A percentile compares a stretch with the other conserved stretches of the same genome.
Conservation (phyloP, 495 filamentous ascomycete genomes). For the Xylaria bambusicola region DNA sequence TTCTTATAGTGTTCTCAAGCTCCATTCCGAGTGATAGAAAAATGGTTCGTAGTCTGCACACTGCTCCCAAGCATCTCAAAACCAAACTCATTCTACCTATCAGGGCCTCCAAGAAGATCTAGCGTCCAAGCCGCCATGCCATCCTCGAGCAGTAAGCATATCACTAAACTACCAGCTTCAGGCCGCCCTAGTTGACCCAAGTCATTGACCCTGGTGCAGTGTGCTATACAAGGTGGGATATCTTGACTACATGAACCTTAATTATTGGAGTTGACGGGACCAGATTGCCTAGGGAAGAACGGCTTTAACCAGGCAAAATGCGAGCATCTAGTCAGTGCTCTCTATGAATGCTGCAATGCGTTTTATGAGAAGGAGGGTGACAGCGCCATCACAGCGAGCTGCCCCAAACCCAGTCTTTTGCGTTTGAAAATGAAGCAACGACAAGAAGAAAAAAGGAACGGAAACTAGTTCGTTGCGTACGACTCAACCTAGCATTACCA, state of each 20-base stretch:
- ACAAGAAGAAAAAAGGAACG: constrained; percentile 43
- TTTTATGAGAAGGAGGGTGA: constrained; percentile 86
- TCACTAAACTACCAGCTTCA: constrained; percentile 26
- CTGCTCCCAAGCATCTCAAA: background rate
- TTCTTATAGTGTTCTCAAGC: background rate
- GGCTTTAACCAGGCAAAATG: constrained; percentile 89
- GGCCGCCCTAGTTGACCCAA: constrained; percentile 12
- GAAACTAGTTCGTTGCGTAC: too few relatives aligned
- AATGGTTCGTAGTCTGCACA: constrained; percentile 14
- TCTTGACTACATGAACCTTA: background rate
- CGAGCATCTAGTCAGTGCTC: constrained; percentile 74
- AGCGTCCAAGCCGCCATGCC: constrained; percentile 76
- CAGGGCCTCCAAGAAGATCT: constrained; percentile 66
- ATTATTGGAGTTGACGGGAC: constrained; percentile 24
- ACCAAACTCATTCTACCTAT: constrained; percentile 4
- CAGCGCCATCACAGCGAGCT: constrained; percentile 73
- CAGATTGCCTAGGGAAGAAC: constrained; percentile 82
- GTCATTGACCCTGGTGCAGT: constrained; percentile 48
- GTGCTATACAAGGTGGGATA: constrained; percentile 80
- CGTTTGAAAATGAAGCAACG: constrained; percentile 87
- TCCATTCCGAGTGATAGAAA: background rate
- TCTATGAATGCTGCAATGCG: constrained; percentile 91
- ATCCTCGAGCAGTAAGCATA: constrained; percentile 74
- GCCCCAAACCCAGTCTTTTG: constrained; percentile 79
- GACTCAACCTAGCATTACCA: too few relatives aligned